Conservation (phyloP, 176 grass and related monocot genomes). For the Leersia perrieri region DNA sequence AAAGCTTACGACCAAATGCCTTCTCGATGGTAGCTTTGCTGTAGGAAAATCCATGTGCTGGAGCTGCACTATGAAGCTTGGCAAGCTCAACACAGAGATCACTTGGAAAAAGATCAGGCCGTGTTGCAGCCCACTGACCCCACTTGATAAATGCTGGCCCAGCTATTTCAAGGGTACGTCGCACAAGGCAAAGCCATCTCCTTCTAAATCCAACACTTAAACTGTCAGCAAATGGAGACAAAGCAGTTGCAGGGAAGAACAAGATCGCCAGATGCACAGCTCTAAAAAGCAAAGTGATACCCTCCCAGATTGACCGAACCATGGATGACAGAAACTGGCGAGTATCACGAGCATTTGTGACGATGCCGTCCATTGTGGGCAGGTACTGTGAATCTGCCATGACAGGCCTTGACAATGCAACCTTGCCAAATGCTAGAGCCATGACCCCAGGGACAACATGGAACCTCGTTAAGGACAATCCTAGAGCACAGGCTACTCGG, state of each 20-base stretch:
- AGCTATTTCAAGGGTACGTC: constrained; percentile 71
- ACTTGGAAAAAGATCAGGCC: constrained; percentile 92
- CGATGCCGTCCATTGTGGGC: constrained; percentile 40
- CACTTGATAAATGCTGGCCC: constrained; percentile 98
- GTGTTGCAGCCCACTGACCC: constrained; percentile 98
- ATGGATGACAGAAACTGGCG: constrained; percentile 57
- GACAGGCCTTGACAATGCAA: constrained; percentile 47
- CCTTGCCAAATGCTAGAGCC: constrained; percentile 55
- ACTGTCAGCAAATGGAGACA: constrained; percentile 72
- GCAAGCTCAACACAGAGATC: constrained; percentile 89
- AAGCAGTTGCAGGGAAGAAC: constrained; percentile 68
- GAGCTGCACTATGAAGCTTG: constrained; percentile 88
- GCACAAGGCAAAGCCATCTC: constrained; percentile 72
- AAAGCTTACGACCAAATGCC: constrained; percentile 72
- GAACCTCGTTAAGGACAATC: constrained; percentile 66
- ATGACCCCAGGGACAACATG: constrained; percentile 68
- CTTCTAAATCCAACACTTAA: constrained; percentile 65
- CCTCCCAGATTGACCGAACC: constrained; percentile 59
- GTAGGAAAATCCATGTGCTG: constrained; percentile 74
- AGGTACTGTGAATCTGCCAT: constrained; percentile 50
- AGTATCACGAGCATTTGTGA: constrained; percentile 55
- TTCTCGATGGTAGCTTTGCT: constrained; percentile 77
- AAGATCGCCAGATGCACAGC: constrained; percentile 62
- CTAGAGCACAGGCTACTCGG: constrained; percentile 54
- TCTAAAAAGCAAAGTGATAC: constrained; percentile 61